Evolutionary conservation across 345 rosid genomes (phyloP), one percentile per base, ranked within the genome.

Genomic region (Gossypium rotundifolium): DNA sequence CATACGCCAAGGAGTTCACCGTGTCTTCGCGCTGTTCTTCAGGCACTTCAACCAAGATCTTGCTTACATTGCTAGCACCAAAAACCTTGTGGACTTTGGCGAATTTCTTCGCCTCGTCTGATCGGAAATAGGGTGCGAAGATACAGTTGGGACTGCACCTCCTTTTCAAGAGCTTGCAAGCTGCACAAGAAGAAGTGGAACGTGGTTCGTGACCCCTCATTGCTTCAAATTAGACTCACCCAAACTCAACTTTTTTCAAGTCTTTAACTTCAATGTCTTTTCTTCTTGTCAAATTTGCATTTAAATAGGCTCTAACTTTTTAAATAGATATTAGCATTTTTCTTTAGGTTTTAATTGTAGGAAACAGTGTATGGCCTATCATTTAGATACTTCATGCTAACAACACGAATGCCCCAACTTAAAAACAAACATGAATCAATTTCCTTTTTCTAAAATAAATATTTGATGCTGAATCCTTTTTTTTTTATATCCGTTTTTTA

Each of bases 21-120:
- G 95, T 86, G 63, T 92, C 98, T 78, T 92, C 91, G 2, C 98
- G 87, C 71, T 94, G 97, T 80, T 91, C 91, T 76, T 88, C 93
- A 0, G 97, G 95, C 17, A 94, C 93, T 45, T 91, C 98, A 0
- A 74, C 72, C 45, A 92, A 88, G 79, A 94, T 87, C 89, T 94
- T 94, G 84, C 92, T 92, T 12, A 94, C 98, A 73, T 94, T 94
- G 79, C 98, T 94, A 1, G 97, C 97, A 2, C 98, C 98, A 72
- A 90, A 94, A 44, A 94, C 97, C 83, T 91, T 94, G 85, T 94
- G 98, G n/a, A 94, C 93, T 74, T 83, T 89, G 45, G 97, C 94
- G 16, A 94, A 92, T 71, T 87, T 91, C 53, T 83, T 78, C 0
- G 85, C 87, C 79, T 94, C 97, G 13, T 87, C 87, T 11, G 93